Evolutionary conservation across 176 grass and related monocot genomes (phyloP).

Genomic region (Eleusine coracana): DNA sequence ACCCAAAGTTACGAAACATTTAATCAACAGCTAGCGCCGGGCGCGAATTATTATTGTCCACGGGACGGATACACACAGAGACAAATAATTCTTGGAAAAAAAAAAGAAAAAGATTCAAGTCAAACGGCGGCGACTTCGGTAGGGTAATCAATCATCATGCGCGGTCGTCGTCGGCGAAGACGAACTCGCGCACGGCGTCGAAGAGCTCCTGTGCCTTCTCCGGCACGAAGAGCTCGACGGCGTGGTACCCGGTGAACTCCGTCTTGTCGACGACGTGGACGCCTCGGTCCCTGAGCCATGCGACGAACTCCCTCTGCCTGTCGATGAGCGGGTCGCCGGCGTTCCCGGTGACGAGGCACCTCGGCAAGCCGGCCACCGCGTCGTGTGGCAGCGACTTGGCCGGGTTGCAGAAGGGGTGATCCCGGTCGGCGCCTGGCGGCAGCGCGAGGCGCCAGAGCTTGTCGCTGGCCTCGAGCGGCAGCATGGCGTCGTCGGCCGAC

Average conservation of each 20-base stretch:
- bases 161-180: constrained; percentile 24
- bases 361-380: constrained; percentile 30
- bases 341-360: constrained; percentile 60
- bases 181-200: constrained; percentile 57
- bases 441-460: constrained; percentile 74
- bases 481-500: constrained; percentile 60
- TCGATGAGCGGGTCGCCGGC: constrained; percentile 74
- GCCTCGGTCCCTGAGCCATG: constrained; percentile 51
- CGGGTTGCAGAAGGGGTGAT: constrained; percentile 85
- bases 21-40: no score
- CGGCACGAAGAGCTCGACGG: constrained; percentile 65
- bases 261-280: constrained; percentile 55
- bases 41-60: no score
- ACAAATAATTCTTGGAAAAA: no score
- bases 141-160: neutral
- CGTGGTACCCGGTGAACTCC: constrained; percentile 59
- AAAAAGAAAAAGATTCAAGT: no score
- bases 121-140: no score
- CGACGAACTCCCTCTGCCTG: constrained; percentile 57
- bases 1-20: no score
- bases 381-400: constrained; percentile 5
- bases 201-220: constrained; percentile 50
- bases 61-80: no score
- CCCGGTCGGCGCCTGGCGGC: constrained; percentile 48
- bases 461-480: constrained; percentile 75